Conservation (phyloP, 208 protist species). For the Crithidia brevicula region DNA sequence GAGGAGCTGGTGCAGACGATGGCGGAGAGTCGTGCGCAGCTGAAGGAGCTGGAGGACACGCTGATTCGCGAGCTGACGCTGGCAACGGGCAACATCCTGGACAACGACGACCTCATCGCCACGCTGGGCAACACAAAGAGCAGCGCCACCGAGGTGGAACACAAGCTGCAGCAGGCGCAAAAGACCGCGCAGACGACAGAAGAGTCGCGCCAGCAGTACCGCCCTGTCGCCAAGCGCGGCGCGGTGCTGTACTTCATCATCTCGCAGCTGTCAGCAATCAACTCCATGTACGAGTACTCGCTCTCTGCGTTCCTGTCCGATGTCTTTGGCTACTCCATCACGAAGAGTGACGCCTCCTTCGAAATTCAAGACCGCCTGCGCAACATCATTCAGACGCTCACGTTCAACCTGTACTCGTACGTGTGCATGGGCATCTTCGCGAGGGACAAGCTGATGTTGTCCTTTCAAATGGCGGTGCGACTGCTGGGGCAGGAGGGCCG, state of each 20-base stretch:
- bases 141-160: slow-evolving; percentile 96
- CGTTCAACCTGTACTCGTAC: slow-evolving; percentile 98
- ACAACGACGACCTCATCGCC: slow-evolving; percentile 98
- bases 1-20: slow-evolving; percentile 97
- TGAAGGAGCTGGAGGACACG: slow-evolving; percentile 98
- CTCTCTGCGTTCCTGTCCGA: slow-evolving; percentile 96
- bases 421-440: slow-evolving; percentile 99
- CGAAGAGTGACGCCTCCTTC: slow-evolving; percentile 92
- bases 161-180: slow-evolving; percentile 96
- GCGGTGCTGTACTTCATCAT: slow-evolving; percentile 99
- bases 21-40: slow-evolving; percentile 95
- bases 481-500: slow-evolving; percentile 92
- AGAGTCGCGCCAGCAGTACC: slow-evolving; percentile 95
- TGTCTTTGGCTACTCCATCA: slow-evolving; percentile 97
- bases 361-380: slow-evolving; percentile 94
- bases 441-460: slow-evolving; percentile 98
- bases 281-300: slow-evolving; percentile 99
- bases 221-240: slow-evolving; percentile 96
- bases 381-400: slow-evolving; percentile 98
- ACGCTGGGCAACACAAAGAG: slow-evolving; percentile 99
- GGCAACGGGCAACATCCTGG: slow-evolving; percentile 97
- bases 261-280: slow-evolving; percentile 95
- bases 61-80: slow-evolving; percentile 97
- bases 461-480: slow-evolving; percentile 97
- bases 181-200: slow-evolving; percentile 96